Evolutionary conservation across 148 eudicot genomes (phyloP), one percentile per base, ranked within the genome.

Genomic region (Pharnaceum exiguum): DNA sequence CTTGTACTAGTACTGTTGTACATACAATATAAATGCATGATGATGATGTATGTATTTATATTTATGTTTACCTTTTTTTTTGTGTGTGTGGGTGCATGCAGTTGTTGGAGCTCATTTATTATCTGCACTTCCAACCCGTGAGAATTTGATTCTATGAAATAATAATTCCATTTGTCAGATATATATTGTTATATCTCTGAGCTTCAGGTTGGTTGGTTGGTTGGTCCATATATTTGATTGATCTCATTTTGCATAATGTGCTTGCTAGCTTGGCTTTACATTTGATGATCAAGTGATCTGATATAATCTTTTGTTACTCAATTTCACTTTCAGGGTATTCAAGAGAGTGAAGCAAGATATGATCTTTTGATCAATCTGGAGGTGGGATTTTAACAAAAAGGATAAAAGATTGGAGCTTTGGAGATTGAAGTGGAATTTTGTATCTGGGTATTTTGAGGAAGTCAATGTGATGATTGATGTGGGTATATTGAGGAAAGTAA

Each of bases 41-140:
- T n/a, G n/a, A n/a, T n/a, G n/a, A n/a, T n/a, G n/a, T n/a, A n/a
- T n/a, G n/a, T n/a, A n/a, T n/a, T n/a, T n/a, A n/a, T n/a, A n/a
- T n/a, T n/a, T n/a, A n/a, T n/a, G n/a, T n/a, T n/a, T n/a, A n/a
- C n/a, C n/a, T n/a, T n/a, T n/a, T 46, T 61, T 55, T 55, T 3
- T 3, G 5, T 63, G 26, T n/a, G n/a, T n/a, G 23, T 51, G 43
- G 44, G 12, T 57, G 59, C 55, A 66, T 65, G 75, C 67, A 65
- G 50, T 39, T 50, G 60, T 71, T 60, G 65, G 10, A 64, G 51
- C 43, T 74, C 75, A 74, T 68, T 77, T 48, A 77, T 57, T 76
- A 64, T 26, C 17, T 15, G 32, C 51, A 51, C 32, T 25, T 43
- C n/a, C 19, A 33, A 37, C 32, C 68, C 75, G 68, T 68, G 63